A percentile compares a stretch with the other conserved stretches of the same genome.
Evolutionary conservation across 2,329 filamentous ascomycete species (phyloP).

Genomic region (Ophiostoma piceae): DNA sequence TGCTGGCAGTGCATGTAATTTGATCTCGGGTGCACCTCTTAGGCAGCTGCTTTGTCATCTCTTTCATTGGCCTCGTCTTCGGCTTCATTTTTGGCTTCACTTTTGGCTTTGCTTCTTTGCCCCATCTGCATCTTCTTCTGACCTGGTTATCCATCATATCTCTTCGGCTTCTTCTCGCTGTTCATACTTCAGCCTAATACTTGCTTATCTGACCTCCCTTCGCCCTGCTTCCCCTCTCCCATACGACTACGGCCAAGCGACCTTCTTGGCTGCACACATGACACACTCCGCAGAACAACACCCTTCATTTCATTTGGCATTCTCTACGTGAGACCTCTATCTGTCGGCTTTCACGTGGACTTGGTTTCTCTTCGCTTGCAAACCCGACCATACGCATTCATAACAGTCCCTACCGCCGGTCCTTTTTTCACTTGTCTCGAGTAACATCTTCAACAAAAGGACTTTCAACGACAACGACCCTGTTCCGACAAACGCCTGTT

Average conservation of each 20-base stretch:
- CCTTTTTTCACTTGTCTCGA: neutral
- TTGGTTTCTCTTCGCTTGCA: neutral
- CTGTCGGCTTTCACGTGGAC: neutral
- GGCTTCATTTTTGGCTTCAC: neutral
- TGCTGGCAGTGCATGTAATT: conserved; percentile 3
- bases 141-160: neutral
- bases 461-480: neutral
- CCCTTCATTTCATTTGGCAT: conserved; percentile 1
- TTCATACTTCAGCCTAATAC: neutral
- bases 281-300: conserved; percentile 4
- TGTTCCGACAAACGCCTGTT: neutral
- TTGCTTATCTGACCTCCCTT: conserved; percentile 1
- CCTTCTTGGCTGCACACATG: conserved; percentile 5
- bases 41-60: conserved; percentile 11
- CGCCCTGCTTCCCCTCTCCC: neutral
- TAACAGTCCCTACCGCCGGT: neutral
- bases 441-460: neutral
- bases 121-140: neutral
- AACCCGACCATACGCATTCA: neutral
- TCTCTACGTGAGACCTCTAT: neutral
- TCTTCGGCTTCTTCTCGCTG: neutral
- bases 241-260: conserved; percentile 2
- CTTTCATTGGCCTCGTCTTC: neutral
- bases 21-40: neutral
- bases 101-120: neutral